Evolutionary conservation across 257 asterid genomes (phyloP), one percentile per base, ranked within the genome.

Genomic region (Ajuga chamaepitys): DNA sequence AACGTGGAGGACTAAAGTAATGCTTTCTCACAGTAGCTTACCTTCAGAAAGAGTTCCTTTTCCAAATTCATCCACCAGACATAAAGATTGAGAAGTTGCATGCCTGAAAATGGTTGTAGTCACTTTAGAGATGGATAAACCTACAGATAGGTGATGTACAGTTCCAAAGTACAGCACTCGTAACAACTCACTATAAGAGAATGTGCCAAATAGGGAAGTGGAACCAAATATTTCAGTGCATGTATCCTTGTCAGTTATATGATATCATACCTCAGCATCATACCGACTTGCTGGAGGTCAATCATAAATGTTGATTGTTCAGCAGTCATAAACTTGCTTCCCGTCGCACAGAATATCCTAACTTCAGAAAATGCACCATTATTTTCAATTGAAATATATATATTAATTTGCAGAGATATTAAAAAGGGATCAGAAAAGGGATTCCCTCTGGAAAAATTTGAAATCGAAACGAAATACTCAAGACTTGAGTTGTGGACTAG

Each of bases 21-120:
- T 35, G 24, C 44, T 62, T 47, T 68, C 13, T 52, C 54, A 62
- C 42, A 52, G 74, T 47, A 61, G 70, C 87, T 72, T 72, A 93
- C 97, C 99, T 85, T 86, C 99, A 53, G 97, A 80, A 55, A 93
- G 96, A 58, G 99, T 93, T 77, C 99, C 96, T 77, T 93, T 93
- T 24, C 99, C 99, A 73, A 93, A 93, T 76, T 93, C 99, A 81
- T 93, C 99, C 77, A 93, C 72, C 67, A 93, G 82, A 68, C 99
- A 93, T 41, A 93, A 80, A 58, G 99, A 93, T 59, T 73, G 92
- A 51, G 87, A 66, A 68, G 83, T 84, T 72, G 99, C 97, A 83
- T 87, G 99, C 87, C 99, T 93, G 75, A 28, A 72, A 71, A 71
- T 52, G 56, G 47, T 22, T 55, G 52, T 42, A 41, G 38, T 37